Evolutionary conservation across 257 asterid species (phyloP).

Genomic region (Penstemon barbatus): DNA sequence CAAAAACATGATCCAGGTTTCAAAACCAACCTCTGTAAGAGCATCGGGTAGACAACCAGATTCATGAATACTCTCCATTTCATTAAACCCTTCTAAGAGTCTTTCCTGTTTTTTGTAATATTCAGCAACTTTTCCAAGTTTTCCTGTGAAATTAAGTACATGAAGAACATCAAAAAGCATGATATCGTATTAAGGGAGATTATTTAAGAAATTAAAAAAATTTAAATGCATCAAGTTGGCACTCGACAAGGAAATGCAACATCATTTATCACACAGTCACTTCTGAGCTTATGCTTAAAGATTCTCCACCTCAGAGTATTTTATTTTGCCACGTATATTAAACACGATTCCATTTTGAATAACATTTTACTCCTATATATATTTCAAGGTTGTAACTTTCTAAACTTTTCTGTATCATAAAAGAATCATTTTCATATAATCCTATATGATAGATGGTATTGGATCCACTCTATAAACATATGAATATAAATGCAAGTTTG

Average conservation of each 20-base stretch:
- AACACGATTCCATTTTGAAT: neutral
- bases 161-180: neutral
- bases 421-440: too few species aligned
- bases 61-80: conserved; percentile 77
- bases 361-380: neutral
- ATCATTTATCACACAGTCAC: neutral
- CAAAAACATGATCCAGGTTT: conserved; percentile 5
- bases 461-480: too few species aligned
- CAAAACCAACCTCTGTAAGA: conserved; percentile 60
- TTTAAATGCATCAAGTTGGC: neutral
- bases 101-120: conserved; percentile 81
- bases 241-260: neutral
- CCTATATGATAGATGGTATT: too few species aligned
- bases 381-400: neutral
- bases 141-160: conserved; percentile 38
- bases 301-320: neutral
- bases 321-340: neutral
- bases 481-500: too few species aligned
- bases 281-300: neutral
- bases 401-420: too few species aligned
- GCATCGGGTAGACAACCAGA: conserved; percentile 57
- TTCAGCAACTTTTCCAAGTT: conserved; percentile 63
- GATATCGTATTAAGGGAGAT: neutral
- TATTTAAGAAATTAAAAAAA: neutral
- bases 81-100: conserved; percentile 73